Evolutionary conservation across 768 basidiomycete genomes (phyloP).

Genomic region (Hygrocybe punicea): DNA sequence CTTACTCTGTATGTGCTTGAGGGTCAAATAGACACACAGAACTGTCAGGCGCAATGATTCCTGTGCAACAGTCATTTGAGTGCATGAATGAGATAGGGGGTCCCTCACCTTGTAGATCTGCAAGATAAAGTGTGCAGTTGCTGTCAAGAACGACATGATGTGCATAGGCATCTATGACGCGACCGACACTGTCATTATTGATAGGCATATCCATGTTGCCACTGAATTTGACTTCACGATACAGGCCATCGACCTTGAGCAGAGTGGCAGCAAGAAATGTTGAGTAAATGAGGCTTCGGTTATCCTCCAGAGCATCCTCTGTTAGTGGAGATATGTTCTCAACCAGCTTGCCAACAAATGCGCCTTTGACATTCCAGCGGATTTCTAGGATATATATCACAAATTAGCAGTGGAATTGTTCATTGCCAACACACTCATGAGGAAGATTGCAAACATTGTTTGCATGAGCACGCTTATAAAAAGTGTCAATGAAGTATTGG

Average conservation of each 20-base stretch:
- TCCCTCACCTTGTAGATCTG: conserved; percentile 22
- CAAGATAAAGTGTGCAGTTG: conserved; percentile 8
- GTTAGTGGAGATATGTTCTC: no score
- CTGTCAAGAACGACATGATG: conserved; percentile 21
- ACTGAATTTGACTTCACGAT: conserved; percentile 15
- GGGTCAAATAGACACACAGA: conserved; percentile 12
- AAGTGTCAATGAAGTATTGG: no score
- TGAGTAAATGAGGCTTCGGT: conserved; percentile 2
- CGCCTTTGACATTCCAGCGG: no score
- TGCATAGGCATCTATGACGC: conserved; percentile 21
- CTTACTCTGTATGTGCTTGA: background rate
- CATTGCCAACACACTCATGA: no score
- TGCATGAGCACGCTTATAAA: no score
- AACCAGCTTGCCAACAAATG: no score
- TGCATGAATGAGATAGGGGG: background rate
- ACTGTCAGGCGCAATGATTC: background rate
- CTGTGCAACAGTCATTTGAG: background rate
- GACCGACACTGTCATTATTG: conserved; percentile 11
- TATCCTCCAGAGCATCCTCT: no score
- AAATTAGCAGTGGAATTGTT: no score
- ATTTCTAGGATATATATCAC: no score
- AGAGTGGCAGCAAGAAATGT: conserved; percentile 5
- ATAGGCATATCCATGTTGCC: conserved; percentile 15
- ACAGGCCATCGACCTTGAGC: background rate
- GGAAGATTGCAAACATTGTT: no score